Base-by-base conservation (phyloP, 2,329 filamentous ascomycete species). In the Pseudogymnoascus sp. region DNA sequence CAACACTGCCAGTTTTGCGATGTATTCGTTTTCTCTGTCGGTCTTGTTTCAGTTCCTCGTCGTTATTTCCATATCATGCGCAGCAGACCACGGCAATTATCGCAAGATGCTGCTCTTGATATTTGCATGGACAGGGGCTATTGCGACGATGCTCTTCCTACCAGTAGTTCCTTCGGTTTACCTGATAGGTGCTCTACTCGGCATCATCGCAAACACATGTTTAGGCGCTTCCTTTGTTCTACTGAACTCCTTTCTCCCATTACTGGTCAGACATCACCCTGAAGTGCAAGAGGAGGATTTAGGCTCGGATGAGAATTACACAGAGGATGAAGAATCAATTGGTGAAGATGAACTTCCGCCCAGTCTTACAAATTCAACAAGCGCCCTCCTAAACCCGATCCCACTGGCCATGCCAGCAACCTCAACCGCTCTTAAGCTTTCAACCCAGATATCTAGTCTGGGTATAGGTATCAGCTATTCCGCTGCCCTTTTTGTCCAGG, bases 21-120 rank as follows among this genome's bases (percentile, higher is more conserved):
- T 97, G 91, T 97, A 97, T 75, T 97, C 91, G 1, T 99, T 99
- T 75, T 96, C 91, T 62, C 79, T 95, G 69, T 95, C 90, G 71
- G 94, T 99, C 1, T 75, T 97, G 18, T 74, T 97, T 9, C 94
- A 99, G 73, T 89, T 92, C 1, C 75, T 97, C 28, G 77, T 97
- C 30, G 95, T 99, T 43, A 91, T 99, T 65, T 96, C 91, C 70
- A 96, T 99, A 80, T 96, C 91, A 70, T 94, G 90, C 61, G 92
- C 93, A 6, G 94, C 94, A 62, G 94, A 99, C 73, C 93, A 97
- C 74, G 94, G 94, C 64, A 88, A 84, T 67, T 94, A 92, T 76
- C 86, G 94, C 63, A 99, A 97, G 79, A 88, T 86, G 60, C 82
- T 99, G 18, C 80, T 99, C 18, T 78, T 97, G 15, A 78, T 76